Percentiles rank a stretch among this genome's conserved stretches.
Evolutionary conservation across 805 yeast genomes (phyloP).

Genomic region (Nakazawaea populi): DNA sequence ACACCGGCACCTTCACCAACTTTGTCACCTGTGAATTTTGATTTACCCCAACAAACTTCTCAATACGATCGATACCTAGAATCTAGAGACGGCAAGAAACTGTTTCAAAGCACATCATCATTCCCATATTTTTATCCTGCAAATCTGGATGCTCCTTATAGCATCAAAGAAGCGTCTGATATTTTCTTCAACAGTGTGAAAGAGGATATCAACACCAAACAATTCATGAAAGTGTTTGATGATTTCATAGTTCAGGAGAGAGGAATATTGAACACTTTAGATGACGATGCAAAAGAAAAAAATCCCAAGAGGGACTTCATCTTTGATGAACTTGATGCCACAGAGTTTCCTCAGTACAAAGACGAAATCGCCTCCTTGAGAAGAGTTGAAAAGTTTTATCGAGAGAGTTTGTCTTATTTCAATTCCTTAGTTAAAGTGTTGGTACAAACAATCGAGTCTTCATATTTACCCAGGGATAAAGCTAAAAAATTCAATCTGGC

Average conservation of each 20-base stretch:
- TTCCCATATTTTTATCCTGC: slow-evolving; percentile 25
- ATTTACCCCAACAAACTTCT: neutral
- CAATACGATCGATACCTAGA: neutral
- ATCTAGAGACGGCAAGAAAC: slow-evolving; percentile 15
- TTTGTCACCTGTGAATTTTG: slow-evolving; percentile 33
- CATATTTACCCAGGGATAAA: slow-evolving; percentile 19
- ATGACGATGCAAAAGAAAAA: neutral
- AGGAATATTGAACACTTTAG: slow-evolving; percentile 33
- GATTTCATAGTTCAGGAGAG: slow-evolving; percentile 68
- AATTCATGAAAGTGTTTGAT: slow-evolving; percentile 68
- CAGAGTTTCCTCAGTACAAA: slow-evolving; percentile 29
- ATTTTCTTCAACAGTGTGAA: slow-evolving; percentile 57
- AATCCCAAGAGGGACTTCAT: slow-evolving; percentile 10
- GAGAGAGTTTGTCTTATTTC: slow-evolving; percentile 43
- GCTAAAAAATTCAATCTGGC: slow-evolving; percentile 12
- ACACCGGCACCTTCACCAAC: slow-evolving; percentile 90
- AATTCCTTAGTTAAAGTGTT: slow-evolving; percentile 61
- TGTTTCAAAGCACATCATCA: slow-evolving; percentile 26
- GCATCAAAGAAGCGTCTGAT: slow-evolving; percentile 74
- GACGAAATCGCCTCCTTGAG: slow-evolving; percentile 36
- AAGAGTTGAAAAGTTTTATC: slow-evolving; percentile 59
- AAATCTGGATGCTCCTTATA: slow-evolving; percentile 51
- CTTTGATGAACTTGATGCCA: slow-evolving; percentile 21
- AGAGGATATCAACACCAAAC: slow-evolving; percentile 62
- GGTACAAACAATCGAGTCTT: slow-evolving; percentile 56